These are phyloP conservation scores for Didymella arachidicola DNA, from an alignment of 2,329 filamentous ascomycete genomes.

Conservation along the genomic window DNA sequence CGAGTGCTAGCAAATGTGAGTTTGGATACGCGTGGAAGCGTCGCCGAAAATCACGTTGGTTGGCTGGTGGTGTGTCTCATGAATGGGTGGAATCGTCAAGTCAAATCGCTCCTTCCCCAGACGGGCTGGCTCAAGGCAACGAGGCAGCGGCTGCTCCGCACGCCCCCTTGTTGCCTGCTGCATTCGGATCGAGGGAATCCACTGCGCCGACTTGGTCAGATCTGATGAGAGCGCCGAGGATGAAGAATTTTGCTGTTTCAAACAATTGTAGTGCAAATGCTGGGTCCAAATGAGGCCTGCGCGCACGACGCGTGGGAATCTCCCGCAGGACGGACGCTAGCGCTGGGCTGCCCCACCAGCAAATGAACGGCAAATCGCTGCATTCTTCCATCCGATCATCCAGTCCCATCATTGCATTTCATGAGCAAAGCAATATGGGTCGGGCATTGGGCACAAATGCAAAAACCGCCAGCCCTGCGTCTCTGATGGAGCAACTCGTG, in stretches of 20 bases:
- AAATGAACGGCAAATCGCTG: conserved; percentile 30
- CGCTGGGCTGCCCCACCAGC: conserved; percentile 30
- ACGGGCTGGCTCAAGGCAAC: conserved; percentile 20
- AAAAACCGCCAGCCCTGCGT: conserved; percentile 32
- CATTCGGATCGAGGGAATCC: not conserved
- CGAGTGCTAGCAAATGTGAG: not conserved
- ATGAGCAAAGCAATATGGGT: conserved; percentile 28
- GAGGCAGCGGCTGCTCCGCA: conserved; percentile 17
- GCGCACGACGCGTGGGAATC: conserved; percentile 24
- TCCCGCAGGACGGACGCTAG: conserved; percentile 11
- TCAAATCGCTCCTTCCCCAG: conserved; percentile 4
- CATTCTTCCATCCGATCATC: conserved; percentile 22
- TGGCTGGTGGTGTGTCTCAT: conserved; percentile 18
- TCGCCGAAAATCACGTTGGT: not conserved
- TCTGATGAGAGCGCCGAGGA: conserved; percentile 5
- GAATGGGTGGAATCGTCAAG: conserved; percentile 13
- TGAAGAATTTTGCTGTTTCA: not conserved
- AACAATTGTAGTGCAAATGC: not conserved
- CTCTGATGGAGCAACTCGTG: conserved; percentile 28
- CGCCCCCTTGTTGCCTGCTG: conserved; percentile 9
- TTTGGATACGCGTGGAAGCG: not conserved
- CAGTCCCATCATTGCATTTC: conserved; percentile 9
- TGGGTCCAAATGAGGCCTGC: conserved; percentile 4
- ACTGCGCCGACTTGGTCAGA: not conserved
- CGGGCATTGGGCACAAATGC: conserved; percentile 38